A percentile compares a stretch with the other conserved stretches of the same genome.
These are phyloP conservation scores for Bryoerythrophyllum caledonicum DNA, from an alignment of 225 moss, liverwort and hornwort species.

Conservation along the genomic window DNA sequence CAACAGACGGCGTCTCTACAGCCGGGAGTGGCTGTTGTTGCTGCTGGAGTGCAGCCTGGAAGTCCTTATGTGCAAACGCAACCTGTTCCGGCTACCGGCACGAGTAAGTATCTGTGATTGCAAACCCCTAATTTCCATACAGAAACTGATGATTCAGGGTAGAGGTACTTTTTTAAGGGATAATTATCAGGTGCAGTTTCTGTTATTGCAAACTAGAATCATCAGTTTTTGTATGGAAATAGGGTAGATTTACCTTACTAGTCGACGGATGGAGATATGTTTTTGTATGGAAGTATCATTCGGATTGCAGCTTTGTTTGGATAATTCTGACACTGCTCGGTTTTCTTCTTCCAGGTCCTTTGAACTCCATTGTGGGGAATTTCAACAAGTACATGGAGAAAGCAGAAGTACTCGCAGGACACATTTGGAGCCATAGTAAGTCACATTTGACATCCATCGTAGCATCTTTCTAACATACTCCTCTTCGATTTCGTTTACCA, in stretches of 20 bases:
- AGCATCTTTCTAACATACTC: not conserved
- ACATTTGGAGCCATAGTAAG: constrained; percentile 84
- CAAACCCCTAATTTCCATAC: too few relatives aligned
- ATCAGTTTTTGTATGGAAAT: not conserved
- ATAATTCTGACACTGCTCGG: not conserved
- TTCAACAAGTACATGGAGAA: constrained; percentile 55
- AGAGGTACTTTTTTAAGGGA: too few relatives aligned
- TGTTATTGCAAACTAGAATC: not conserved
- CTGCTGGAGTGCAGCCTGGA: constrained; percentile 41
- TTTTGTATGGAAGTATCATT: too few relatives aligned
- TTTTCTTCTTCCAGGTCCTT: constrained; percentile 43
- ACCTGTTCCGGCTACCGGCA: constrained; percentile 43
- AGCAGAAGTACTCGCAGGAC: constrained; percentile 57
- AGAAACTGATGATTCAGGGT: too few relatives aligned
- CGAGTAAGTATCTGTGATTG: constrained; percentile 26
- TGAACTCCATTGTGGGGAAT: constrained; percentile 55
- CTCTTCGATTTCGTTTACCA: too few relatives aligned
- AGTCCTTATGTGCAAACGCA: constrained; percentile 62
- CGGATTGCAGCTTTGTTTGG: not conserved
- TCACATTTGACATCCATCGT: constrained; percentile 8
- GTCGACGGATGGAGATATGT: too few relatives aligned
- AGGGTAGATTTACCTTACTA: too few relatives aligned
- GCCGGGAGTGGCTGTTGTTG: constrained; percentile 38
- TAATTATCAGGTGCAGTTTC: too few relatives aligned
- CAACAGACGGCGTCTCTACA: constrained; percentile 47